Evolutionary conservation across 2,329 filamentous ascomycete genomes (phyloP).

Genomic region (Stenocarpella maydis): DNA sequence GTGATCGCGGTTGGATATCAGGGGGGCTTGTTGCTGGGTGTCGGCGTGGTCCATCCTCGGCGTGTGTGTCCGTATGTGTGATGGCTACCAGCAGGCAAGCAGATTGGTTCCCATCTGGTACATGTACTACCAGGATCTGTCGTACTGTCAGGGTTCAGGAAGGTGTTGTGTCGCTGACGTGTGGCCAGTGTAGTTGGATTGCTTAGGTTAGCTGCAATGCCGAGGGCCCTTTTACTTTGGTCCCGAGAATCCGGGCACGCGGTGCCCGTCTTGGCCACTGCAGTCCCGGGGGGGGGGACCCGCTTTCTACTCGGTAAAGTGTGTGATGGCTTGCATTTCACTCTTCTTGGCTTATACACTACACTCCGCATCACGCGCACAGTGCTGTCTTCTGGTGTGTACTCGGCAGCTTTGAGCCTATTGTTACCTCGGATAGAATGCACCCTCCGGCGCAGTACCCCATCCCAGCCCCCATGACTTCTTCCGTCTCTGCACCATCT

Average conservation of each 20-base stretch:
- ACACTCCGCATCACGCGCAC: not conserved
- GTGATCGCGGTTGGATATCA: constrained; percentile 46
- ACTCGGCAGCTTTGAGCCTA: not conserved
- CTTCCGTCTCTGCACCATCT: not conserved
- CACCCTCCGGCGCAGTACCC: not conserved
- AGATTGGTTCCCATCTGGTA: constrained; percentile 15
- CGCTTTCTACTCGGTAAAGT: not conserved
- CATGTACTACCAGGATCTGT: not conserved
- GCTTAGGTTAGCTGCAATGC: not conserved
- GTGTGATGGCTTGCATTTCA: not conserved
- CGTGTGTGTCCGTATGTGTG: not conserved
- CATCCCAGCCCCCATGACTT: not conserved
- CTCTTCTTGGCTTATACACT: constrained; percentile 1
- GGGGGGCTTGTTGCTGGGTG: constrained; percentile 43
- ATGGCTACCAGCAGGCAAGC: constrained; percentile 10
- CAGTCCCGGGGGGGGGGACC: not conserved
- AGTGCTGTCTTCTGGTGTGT: not conserved
- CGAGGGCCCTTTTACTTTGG: constrained; percentile 23
- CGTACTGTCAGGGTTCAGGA: not conserved
- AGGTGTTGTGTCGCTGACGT: not conserved
- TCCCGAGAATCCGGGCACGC: constrained; percentile 21
- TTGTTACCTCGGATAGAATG: not conserved
- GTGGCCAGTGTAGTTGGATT: not conserved
- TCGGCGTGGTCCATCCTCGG: constrained; percentile 31
- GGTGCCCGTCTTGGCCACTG: constrained; percentile 1